A percentile compares a stretch with the other conserved stretches of the same genome.
Evolutionary conservation across 2,329 filamentous ascomycete species (phyloP).

Genomic region (Claviceps sp.): DNA sequence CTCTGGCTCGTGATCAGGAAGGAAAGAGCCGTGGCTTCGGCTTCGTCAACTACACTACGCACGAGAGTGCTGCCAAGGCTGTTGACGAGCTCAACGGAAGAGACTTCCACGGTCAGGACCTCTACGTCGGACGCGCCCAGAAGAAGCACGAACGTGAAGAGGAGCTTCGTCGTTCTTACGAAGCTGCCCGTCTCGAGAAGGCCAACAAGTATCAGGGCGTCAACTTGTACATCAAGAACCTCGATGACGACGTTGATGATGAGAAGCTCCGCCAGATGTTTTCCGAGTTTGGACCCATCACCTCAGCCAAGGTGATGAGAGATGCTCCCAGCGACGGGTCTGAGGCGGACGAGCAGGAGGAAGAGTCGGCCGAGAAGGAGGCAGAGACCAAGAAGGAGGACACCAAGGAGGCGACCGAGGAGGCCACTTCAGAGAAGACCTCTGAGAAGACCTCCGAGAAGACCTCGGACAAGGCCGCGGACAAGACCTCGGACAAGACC

Average conservation of each 20-base stretch:
- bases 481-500: slow-evolving; percentile 20
- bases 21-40: slow-evolving; percentile 93
- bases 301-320: slow-evolving; percentile 98
- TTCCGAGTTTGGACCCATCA: slow-evolving; percentile 82
- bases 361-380: slow-evolving; percentile 39
- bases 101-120: slow-evolving; percentile 85
- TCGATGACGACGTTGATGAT: slow-evolving; percentile 92
- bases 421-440: slow-evolving; percentile 40
- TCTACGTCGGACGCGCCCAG: slow-evolving; percentile 96
- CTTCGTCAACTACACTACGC: slow-evolving; percentile 89
- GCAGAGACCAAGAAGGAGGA: slow-evolving; percentile 32
- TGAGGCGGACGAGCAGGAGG: slow-evolving; percentile 39
- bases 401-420: slow-evolving; percentile 28
- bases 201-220: slow-evolving; percentile 98
- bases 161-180: slow-evolving; percentile 97
- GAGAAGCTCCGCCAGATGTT: slow-evolving; percentile 96
- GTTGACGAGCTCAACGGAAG: slow-evolving; percentile 86
- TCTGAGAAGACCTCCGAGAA: slow-evolving; percentile 44
- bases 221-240: slow-evolving; percentile 99
- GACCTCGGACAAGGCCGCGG: slow-evolving; percentile 95
- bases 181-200: slow-evolving; percentile 94
- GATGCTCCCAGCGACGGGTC: slow-evolving; percentile 51
- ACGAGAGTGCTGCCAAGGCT: slow-evolving; percentile 73
- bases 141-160: slow-evolving; percentile 99
- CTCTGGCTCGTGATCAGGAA: slow-evolving; percentile 76